Evolutionary conservation across 2,329 filamentous ascomycete genomes (phyloP).

Genomic region (Xylariaceae sp.): DNA sequence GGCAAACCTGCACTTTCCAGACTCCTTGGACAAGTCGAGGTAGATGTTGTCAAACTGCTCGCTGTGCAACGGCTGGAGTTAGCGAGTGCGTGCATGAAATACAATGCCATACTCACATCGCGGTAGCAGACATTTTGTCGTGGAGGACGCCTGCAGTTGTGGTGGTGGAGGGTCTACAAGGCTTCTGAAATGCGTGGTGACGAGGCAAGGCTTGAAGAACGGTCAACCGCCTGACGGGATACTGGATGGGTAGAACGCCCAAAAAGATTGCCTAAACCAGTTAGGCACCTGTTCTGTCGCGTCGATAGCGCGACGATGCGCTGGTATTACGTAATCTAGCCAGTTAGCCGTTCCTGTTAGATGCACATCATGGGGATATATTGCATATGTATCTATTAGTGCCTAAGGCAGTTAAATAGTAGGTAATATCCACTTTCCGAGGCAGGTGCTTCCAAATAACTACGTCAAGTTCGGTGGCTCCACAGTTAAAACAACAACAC

Average conservation of each 20-base stretch:
- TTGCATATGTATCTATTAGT: no score
- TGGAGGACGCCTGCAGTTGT: background rate
- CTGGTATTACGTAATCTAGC: no score
- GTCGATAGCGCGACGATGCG: constrained; percentile 18
- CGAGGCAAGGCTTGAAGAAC: constrained; percentile 6
- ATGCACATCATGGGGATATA: no score
- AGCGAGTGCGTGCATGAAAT: constrained; percentile 6
- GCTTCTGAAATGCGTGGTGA: background rate
- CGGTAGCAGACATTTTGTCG: constrained; percentile 26
- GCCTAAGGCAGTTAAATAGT: no score
- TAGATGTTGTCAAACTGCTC: constrained; percentile 98
- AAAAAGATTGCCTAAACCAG: constrained; percentile 12
- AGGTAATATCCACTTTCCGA: no score
- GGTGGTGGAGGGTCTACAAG: constrained; percentile 5
- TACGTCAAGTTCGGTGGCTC: no score
- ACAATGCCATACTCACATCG: constrained; percentile 22
- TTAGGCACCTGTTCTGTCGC: constrained; percentile 15
- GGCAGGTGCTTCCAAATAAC: no score
- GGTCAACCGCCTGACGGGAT: background rate
- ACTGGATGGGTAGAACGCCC: background rate
- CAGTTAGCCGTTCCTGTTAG: background rate
- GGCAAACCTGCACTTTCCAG: constrained; percentile 89
- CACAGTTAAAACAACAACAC: no score
- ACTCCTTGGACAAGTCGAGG: constrained; percentile 88
- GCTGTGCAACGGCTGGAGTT: constrained; percentile 36